A percentile compares a stretch with the other conserved stretches of the same genome.
Evolutionary conservation across 768 basidiomycete species (phyloP).

Genomic region (Xanthoconium stramineum): DNA sequence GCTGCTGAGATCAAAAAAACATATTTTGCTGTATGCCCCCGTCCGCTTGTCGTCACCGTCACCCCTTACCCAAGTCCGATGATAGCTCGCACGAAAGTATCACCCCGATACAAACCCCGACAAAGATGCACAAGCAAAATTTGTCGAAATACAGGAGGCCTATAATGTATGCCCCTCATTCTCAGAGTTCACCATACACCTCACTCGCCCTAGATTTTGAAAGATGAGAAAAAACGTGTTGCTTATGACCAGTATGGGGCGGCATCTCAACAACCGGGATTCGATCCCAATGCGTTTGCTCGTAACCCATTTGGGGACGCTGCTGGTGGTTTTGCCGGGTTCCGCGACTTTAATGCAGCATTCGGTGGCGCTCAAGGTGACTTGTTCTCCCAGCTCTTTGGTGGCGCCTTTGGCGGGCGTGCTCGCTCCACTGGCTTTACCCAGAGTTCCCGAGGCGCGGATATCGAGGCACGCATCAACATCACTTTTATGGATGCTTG

Average conservation of each 20-base stretch:
- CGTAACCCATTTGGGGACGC: slow-evolving; percentile 48
- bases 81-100: slow-evolving; percentile 92
- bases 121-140: slow-evolving; percentile 85
- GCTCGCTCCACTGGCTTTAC: slow-evolving; percentile 41
- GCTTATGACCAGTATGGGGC: slow-evolving; percentile 91
- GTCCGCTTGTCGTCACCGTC: slow-evolving; percentile 8
- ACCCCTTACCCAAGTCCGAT: slow-evolving; percentile 14
- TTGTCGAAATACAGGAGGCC: slow-evolving; percentile 94
- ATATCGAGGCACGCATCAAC: slow-evolving; percentile 73
- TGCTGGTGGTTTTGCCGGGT: slow-evolving; percentile 63
- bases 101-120: slow-evolving; percentile 98
- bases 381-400: slow-evolving; percentile 86
- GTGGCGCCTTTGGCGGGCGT: slow-evolving; percentile 53
- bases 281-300: slow-evolving; percentile 85
- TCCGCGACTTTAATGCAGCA: slow-evolving; percentile 63
- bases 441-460: slow-evolving; percentile 59
- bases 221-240: slow-evolving; percentile 91
- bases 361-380: slow-evolving; percentile 60
- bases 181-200: slow-evolving; percentile 14
- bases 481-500: slow-evolving; percentile 94
- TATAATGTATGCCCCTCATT: slow-evolving; percentile 72
- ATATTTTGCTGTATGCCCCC: slow-evolving; percentile 80
- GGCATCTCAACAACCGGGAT: slow-evolving; percentile 90
- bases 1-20: slow-evolving; percentile 93
- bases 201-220: slow-evolving; percentile 62